Base-by-base conservation (phyloP, 1,284 basidiomycete species). In the Sporisorium exsertum region DNA sequence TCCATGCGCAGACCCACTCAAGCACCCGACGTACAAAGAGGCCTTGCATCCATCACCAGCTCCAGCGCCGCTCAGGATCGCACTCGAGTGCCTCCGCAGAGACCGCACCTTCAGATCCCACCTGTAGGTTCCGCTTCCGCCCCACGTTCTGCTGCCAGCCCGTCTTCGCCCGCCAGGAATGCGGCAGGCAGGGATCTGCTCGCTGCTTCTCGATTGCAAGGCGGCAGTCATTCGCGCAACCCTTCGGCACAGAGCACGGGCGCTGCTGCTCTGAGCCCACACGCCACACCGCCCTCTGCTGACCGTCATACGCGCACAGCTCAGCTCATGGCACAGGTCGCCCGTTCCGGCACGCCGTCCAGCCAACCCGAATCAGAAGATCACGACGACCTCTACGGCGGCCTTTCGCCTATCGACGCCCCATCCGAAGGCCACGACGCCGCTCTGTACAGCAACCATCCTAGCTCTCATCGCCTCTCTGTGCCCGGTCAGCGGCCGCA, bases 321-420 rank as follows among this genome's bases (percentile, higher is more conserved):
- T 2, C 70, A 74, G 56, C 53, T 81, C 24, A 80, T 81, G 77
- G 74, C 76, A 4, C 61, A 74, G 33, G 72, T 79, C 12, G 50
- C 63, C 9, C 64, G 71, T 9, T 43, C 64, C 2, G 67, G 64
- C 18, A 75, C 72, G 4, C 72, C 72, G 8, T 63, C 67, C 20
- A 68, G 50, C 22, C 62, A 65, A n/a, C 46, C 60, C 12, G 64
- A 70, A n/a, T 79, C 72, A 3, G 75, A 66, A 51, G 65, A 78
- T 24, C 68, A 74, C 42, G 69, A 75, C 13, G 76, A 76, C 85
- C 86, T 59, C 37, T 78, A 78, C 57, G 72, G 67, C 29, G 72
- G 62, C 26, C 58, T 77, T 43, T 78, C 75, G 15, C 72, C 75
- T n/a, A 55, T 72, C 50, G 78, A 79, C 46, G 60, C 62, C 26